Percentiles rank a stretch among this genome's conserved stretches.
phyloP scores from a whole-genome alignment of 208 protist genomes.

The Crithidia fasciculata region DNA sequence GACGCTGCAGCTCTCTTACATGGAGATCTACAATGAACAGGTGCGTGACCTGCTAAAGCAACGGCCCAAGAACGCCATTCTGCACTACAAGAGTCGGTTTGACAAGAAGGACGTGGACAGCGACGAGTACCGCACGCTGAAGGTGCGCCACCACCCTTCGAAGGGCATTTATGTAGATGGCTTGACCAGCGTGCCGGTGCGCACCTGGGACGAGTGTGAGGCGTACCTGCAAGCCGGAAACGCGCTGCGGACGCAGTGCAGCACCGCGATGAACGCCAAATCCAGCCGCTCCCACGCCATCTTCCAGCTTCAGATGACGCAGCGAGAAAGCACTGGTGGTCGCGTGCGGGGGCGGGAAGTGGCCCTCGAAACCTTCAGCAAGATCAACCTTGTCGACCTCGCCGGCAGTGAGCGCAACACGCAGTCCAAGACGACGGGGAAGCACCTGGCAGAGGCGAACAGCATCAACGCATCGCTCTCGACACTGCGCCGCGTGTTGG shows the following conservation, averaged over 20 bases:
- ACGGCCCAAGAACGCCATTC: slow-evolving; percentile 54
- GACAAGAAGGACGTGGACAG: slow-evolving; percentile 55
- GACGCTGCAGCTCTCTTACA: slow-evolving; percentile 69
- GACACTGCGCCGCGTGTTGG: slow-evolving; percentile 80
- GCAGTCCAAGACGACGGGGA: slow-evolving; percentile 38
- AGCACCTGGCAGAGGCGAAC: slow-evolving; percentile 69
- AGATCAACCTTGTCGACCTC: slow-evolving; percentile 85
- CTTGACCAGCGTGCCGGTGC: slow-evolving; percentile 75
- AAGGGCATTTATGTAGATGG: slow-evolving; percentile 81
- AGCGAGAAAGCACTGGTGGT: slow-evolving; percentile 51
- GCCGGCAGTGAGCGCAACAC: slow-evolving; percentile 70
- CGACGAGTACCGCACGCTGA: slow-evolving; percentile 60
- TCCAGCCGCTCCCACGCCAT: slow-evolving; percentile 96
- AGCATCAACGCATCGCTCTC: slow-evolving; percentile 81
- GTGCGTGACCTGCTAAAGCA: slow-evolving; percentile 82
- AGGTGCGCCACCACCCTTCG: slow-evolving; percentile 71
- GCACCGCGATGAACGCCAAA: slow-evolving; percentile 91
- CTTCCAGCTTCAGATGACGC: slow-evolving; percentile 90
- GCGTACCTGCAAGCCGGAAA: slow-evolving; percentile 73
- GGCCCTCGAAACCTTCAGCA: slow-evolving; percentile 46
- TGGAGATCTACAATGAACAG: slow-evolving; percentile 92
- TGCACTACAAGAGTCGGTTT: slow-evolving; percentile 66
- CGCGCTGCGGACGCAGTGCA: slow-evolving; percentile 58
- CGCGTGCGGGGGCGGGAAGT: slow-evolving; percentile 80
- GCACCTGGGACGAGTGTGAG: slow-evolving; percentile 71